phyloP scores from a whole-genome alignment of 768 basidiomycete species.

The Tricholoma sp. region DNA sequence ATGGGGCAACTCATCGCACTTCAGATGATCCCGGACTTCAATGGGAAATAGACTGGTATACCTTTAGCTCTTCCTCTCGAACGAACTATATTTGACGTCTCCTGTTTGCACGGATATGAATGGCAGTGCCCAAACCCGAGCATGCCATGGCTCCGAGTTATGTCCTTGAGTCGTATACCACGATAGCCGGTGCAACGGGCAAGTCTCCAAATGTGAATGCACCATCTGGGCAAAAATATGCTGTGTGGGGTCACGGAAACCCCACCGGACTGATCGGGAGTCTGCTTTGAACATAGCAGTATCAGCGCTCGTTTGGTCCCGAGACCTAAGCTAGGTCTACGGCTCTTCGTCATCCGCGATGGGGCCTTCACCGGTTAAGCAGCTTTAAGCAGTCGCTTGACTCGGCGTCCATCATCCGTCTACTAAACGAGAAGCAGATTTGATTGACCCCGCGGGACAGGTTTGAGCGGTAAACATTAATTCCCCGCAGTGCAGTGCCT shows the following conservation, averaged over 20 bases:
- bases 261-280: not conserved
- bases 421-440: not conserved
- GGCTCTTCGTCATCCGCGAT: not conserved
- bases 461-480: not conserved
- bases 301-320: slow-evolving; percentile 2
- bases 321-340: not conserved
- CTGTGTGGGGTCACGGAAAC: not conserved
- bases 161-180: not conserved
- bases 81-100: not conserved
- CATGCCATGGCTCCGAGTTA: not conserved
- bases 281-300: not conserved
- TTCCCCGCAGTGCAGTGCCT: not conserved
- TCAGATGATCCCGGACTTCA: not conserved
- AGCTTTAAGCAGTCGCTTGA: not conserved
- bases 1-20: not conserved
- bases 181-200: not conserved
- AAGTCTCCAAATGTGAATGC: not conserved
- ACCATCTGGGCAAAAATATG: not conserved
- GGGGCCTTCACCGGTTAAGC: not conserved
- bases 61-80: too few species aligned
- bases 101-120: not conserved
- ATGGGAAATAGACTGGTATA: not conserved
- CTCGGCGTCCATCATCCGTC: not conserved
- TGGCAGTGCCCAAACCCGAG: not conserved
- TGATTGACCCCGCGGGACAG: not conserved